Evolutionary conservation across 139 green algal species (phyloP).

Genomic region (Closterium sp.): DNA sequence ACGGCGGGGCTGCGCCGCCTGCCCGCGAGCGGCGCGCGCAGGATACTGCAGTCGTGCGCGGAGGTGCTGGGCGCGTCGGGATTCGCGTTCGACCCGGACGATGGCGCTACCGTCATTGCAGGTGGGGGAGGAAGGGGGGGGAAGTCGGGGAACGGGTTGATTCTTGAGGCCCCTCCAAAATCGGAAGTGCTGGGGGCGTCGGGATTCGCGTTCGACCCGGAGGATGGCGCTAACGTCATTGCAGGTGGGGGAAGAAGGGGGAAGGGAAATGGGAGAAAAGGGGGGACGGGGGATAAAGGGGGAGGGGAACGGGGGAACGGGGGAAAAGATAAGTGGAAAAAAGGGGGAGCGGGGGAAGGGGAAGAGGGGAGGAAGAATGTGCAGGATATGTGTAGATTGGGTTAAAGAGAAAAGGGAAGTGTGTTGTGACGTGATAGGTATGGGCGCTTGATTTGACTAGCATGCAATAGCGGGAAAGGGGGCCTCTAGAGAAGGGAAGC

Average conservation of each 20-base stretch:
- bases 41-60: conserved; percentile 34
- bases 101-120: conserved; percentile 21
- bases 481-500: too few species aligned
- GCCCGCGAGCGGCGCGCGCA: not conserved
- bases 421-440: too few species aligned
- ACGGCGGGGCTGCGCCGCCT: conserved; percentile 35
- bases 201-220: conserved; percentile 17
- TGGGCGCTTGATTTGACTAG: too few species aligned
- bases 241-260: not conserved
- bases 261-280: not conserved
- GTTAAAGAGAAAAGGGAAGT: too few species aligned
- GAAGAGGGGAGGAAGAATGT: not conserved
- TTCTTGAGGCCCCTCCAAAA: too few species aligned
- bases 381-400: too few species aligned
- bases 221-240: conserved; percentile 16
- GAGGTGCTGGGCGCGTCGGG: conserved; percentile 14
- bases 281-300: not conserved
- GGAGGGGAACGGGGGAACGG: not conserved
- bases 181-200: conserved; percentile 6
- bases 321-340: not conserved
- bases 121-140: not conserved
- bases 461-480: too few species aligned
- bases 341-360: not conserved
- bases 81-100: conserved; percentile 21
- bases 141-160: too few species aligned